phyloP scores from a whole-genome alignment of 768 basidiomycete genomes.

The Mycena sanguinolenta region DNA sequence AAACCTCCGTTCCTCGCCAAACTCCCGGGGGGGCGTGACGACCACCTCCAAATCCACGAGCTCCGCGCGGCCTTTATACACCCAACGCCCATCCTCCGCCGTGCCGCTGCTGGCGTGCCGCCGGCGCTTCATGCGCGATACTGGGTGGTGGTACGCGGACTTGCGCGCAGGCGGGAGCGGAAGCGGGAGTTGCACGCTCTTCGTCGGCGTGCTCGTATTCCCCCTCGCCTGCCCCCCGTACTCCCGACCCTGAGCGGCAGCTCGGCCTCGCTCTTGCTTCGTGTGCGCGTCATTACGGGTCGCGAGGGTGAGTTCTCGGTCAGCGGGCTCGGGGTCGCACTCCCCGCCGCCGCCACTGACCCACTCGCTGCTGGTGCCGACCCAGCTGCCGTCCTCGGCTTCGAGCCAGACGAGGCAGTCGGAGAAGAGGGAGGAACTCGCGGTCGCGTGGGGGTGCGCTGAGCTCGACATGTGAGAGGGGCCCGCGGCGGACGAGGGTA shows the following conservation, averaged over 20 bases:
- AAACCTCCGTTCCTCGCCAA: slow-evolving; percentile 69
- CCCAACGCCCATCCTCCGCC: slow-evolving; percentile 75
- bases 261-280: slow-evolving; percentile 76
- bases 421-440: slow-evolving; percentile 85
- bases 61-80: slow-evolving; percentile 76
- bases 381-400: slow-evolving; percentile 41
- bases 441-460: slow-evolving; percentile 66
- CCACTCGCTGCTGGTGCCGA: slow-evolving; percentile 24
- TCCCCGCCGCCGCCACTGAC: slow-evolving; percentile 13
- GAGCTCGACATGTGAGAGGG: slow-evolving; percentile 68
- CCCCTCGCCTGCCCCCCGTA: no score
- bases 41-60: slow-evolving; percentile 86
- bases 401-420: slow-evolving; percentile 87
- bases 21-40: slow-evolving; percentile 59
- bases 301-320: slow-evolving; percentile 29
- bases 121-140: slow-evolving; percentile 37
- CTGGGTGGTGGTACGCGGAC: slow-evolving; percentile 41
- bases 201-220: neutral
- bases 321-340: neutral
- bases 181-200: slow-evolving; percentile 35
- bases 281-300: slow-evolving; percentile 56
- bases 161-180: slow-evolving; percentile 37
- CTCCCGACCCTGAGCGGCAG: slow-evolving; percentile 42
- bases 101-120: slow-evolving; percentile 46
- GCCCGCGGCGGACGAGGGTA: slow-evolving; percentile 77